A percentile compares a stretch with the other conserved stretches of the same genome.
Conservation (phyloP, 306 rosid species). For the Quercus parvula region DNA sequence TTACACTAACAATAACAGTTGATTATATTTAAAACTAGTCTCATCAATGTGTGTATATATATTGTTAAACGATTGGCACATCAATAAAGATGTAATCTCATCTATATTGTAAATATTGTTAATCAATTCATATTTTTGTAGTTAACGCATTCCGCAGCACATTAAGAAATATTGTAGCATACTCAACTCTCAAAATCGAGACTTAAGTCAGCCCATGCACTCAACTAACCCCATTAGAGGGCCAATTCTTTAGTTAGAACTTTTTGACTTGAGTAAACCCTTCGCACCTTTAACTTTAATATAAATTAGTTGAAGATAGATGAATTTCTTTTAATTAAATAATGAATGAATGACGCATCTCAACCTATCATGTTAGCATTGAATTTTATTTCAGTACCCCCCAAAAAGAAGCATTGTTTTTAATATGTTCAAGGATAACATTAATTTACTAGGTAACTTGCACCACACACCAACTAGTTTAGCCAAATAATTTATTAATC, state of each 20-base stretch:
- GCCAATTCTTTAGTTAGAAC: conserved; percentile 16
- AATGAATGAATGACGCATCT: not conserved
- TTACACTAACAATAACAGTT: not conserved
- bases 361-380: no score
- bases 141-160: not conserved
- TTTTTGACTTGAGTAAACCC: conserved; percentile 33
- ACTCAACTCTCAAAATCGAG: conserved; percentile 10
- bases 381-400: no score
- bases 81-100: no score
- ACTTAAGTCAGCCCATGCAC: conserved; percentile 34
- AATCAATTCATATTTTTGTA: not conserved
- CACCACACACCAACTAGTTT: no score
- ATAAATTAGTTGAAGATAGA: not conserved
- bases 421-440: no score
- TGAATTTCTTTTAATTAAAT: not conserved
- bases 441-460: no score
- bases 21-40: no score
- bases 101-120: no score
- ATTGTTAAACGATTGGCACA: no score
- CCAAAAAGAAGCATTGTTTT: no score
- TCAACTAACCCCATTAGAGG: conserved; percentile 28
- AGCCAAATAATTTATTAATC: no score
- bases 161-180: not conserved
- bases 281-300: conserved; percentile 16
- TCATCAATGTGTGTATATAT: no score